Base-by-base conservation (phyloP, 2,329 filamentous ascomycete species). In the Pochonia chlamydosporia region DNA sequence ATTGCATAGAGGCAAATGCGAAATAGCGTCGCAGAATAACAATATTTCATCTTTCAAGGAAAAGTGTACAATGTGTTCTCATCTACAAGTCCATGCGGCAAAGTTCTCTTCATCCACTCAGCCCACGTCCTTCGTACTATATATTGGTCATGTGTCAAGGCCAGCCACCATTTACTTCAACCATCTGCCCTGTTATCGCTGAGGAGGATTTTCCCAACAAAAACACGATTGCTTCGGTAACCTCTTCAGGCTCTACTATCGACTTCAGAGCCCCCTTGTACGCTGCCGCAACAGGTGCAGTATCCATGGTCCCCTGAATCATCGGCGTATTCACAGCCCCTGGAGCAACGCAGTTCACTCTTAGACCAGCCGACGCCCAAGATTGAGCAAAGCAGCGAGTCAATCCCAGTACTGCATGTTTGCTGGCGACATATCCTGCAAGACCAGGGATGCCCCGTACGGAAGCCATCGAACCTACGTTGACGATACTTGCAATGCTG, bases 331-430 rank as follows among this genome's bases (percentile, higher is more conserved):
- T 65, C 24, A 75, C 84, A 53, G 84, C 81, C 0, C 84, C 83
- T 0, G 83, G 82, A 26, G 77, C 82, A 47, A 86, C 75, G 21
- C 80, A 84, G 62, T 87, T 68, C 16, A 68, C 55, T 16, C 64
- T 52, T 28, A 68, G 63, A 1, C 58, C 58, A 23, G 65, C 59
- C 5, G 37, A 26, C 4, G 28, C 48, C 43, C 39, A 49, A 30
- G 46, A 39, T 31, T 42, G 36, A 3, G 48, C 48, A 23, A 42
- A 20, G 7, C 30, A 14, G 13, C 44, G 39, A 14, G 48, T 31
- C 13, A 49, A 39, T 5, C 48, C 48, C 11, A 46, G 21, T 4
- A 46, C 37, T 3, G 26, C 48, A 24, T 49, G 43, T 31, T 49
- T 49, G 13, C 16, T 37, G 11, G 43, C 30, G 3, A 37, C 31